These are phyloP conservation scores for Fusarium sp. DNA, from an alignment of 2,329 filamentous ascomycete species.

Conservation along the genomic window DNA sequence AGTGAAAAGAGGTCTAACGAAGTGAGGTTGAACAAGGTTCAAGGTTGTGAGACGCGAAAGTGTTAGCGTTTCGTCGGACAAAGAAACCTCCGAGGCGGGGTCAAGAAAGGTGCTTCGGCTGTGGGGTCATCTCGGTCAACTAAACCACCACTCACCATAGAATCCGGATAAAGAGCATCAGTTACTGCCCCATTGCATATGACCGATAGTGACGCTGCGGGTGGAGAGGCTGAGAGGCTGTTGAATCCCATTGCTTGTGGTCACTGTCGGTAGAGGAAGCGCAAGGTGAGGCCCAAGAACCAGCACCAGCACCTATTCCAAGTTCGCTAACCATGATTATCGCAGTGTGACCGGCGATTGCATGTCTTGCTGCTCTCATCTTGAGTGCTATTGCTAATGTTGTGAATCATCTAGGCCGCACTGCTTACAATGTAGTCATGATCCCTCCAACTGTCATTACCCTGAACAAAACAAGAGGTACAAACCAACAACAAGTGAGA, in stretches of 20 bases:
- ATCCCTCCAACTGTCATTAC: slow-evolving; percentile 46
- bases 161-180: neutral
- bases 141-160: neutral
- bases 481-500: neutral
- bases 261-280: slow-evolving; percentile 47
- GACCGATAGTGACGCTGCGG: slow-evolving; percentile 17
- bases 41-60: neutral
- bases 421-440: slow-evolving; percentile 44
- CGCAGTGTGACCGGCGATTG: slow-evolving; percentile 38
- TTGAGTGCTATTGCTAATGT: neutral
- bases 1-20: no score
- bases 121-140: neutral
- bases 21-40: neutral
- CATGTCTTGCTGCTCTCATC: neutral
- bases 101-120: neutral
- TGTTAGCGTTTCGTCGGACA: slow-evolving; percentile 35
- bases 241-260: slow-evolving; percentile 48
- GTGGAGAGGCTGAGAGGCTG: slow-evolving; percentile 20
- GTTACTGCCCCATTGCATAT: slow-evolving; percentile 20
- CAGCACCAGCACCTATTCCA: neutral
- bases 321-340: neutral
- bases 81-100: slow-evolving; percentile 44
- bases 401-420: slow-evolving; percentile 31
- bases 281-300: slow-evolving; percentile 37
- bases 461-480: slow-evolving; percentile 49